Evolutionary conservation across 768 basidiomycete species (phyloP).

Genomic region (Naematelia aurantialba): DNA sequence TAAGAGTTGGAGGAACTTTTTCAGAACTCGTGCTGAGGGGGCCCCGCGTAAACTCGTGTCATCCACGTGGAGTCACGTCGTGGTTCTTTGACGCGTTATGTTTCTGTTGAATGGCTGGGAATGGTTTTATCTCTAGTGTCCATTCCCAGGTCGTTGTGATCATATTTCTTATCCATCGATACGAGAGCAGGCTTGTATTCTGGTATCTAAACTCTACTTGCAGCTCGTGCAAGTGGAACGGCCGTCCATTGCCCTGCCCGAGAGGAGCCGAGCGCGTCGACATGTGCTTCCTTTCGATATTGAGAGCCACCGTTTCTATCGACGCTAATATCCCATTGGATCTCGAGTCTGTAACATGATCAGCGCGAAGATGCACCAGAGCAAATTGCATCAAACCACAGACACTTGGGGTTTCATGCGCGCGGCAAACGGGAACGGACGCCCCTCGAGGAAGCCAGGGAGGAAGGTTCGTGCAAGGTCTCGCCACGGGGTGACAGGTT

Average conservation of each 20-base stretch:
- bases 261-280: background rate
- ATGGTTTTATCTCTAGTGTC: too few species aligned
- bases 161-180: too few species aligned
- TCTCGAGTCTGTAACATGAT: background rate
- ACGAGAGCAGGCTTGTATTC: too few species aligned
- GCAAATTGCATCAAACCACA: too few species aligned
- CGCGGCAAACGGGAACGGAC: too few species aligned
- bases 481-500: too few species aligned
- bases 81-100: background rate
- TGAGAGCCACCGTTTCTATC: background rate
- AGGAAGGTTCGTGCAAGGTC: too few species aligned
- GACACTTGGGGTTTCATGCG: too few species aligned
- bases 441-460: too few species aligned
- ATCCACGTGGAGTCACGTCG: background rate
- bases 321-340: background rate
- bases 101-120: background rate
- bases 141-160: too few species aligned
- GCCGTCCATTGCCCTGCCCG: background rate
- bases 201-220: background rate
- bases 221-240: background rate
- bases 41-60: background rate
- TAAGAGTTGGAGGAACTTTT: slow-evolving; percentile 4
- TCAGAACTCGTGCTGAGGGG: background rate
- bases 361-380: background rate
- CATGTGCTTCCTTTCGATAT: background rate